Evolutionary conservation across 2,329 filamentous ascomycete genomes (phyloP), one percentile per base, ranked within the genome.

Genomic region (Verticillium nubilum): DNA sequence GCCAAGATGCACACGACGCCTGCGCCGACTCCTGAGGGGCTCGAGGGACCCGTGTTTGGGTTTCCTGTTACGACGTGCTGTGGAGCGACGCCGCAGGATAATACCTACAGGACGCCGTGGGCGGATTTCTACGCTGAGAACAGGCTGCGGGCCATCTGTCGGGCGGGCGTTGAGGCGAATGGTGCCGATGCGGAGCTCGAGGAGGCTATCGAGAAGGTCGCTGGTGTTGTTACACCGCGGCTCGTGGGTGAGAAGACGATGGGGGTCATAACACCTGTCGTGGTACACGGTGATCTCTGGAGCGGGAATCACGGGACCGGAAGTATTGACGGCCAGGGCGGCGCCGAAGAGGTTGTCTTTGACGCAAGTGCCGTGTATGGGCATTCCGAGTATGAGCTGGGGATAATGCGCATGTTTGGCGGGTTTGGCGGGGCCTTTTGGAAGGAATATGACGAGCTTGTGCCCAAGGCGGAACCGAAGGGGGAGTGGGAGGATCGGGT

Each of bases 341-440:
- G 77, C 1, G 74, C 80, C 0, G 90, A 93, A 65, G 88, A 92
- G 64, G 85, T 97, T 1, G 85, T 96, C 1, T 97, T 87, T 69
- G 94, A 97, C 69, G 86, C 92, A 0, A 89, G 88, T 2, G 83
- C 86, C 50, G 90, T 89, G 63, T 97, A 96, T 69, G 91, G 88
- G 1, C 93, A 97, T 71, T 89, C 83, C 1, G 94, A 98, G 77
- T 97, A 88, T 72, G 94, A 97, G 66, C 77, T 96, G 57, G 94
- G 94, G 0, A 97, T 96, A 65, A 97, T 97, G 92, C 85, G 83
- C 57, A 96, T 97, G 92, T 98, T 97, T 80, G 93, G 93, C 0
- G 94, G 94, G 0, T 97, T 96, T 73, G 86, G 86, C 0, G 67
- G 72, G 0, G 72, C 69, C 1, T 96, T 97, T 67, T 86, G 90